Evolutionary conservation across 495 filamentous ascomycete species (phyloP).

Genomic region (Penicillium silybi): DNA sequence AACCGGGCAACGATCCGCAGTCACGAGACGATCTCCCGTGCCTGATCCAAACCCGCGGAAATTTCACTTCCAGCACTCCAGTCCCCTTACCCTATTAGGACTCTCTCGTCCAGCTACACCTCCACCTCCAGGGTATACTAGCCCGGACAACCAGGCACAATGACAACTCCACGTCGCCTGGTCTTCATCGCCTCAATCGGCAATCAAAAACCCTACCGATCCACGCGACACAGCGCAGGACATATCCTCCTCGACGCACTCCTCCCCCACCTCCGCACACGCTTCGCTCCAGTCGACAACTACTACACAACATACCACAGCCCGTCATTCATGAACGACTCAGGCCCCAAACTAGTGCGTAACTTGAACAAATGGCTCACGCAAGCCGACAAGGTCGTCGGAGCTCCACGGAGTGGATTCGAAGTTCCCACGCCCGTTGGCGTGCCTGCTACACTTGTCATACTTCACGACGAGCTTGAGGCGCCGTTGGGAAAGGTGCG

Average conservation of each 20-base stretch:
- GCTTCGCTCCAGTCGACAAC: conserved; percentile 51
- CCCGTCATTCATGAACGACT: conserved; percentile 72
- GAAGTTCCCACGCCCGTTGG: neutral
- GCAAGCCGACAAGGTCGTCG: conserved; percentile 36
- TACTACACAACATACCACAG: conserved; percentile 53
- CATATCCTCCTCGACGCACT: conserved; percentile 63
- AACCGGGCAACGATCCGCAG: neutral
- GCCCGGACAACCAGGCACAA: conserved; percentile 7
- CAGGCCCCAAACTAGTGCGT: conserved; percentile 46
- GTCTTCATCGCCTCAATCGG: conserved; percentile 71
- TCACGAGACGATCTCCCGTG: conserved; percentile 23
- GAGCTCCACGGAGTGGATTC: neutral
- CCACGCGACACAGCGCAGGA: conserved; percentile 78
- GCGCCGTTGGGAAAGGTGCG: conserved; percentile 60
- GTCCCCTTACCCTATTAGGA: neutral
- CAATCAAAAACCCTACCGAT: conserved; percentile 59
- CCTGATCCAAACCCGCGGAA: conserved; percentile 8
- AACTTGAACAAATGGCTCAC: conserved; percentile 43
- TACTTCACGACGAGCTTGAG: conserved; percentile 86
- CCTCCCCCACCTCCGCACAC: conserved; percentile 38
- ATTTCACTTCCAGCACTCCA: neutral
- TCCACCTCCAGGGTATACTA: neutral
- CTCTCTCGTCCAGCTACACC: neutral
- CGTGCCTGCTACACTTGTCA: conserved; percentile 49
- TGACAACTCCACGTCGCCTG: conserved; percentile 29